Evolutionary conservation across 768 basidiomycete species (phyloP).

Genomic region (Leccinellum rugosiceps): DNA sequence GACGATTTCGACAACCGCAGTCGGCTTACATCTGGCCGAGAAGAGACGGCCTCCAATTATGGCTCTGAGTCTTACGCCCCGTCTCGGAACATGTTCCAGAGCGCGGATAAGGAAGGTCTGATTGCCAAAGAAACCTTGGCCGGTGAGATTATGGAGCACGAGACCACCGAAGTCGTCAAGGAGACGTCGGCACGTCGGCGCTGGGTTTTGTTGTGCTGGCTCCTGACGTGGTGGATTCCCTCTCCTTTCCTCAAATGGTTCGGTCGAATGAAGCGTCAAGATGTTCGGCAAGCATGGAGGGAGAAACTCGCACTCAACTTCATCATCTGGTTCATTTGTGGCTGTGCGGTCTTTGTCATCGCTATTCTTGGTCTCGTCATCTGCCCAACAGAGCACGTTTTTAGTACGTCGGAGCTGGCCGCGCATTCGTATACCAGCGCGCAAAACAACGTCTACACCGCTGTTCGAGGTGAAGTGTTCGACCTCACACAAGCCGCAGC

Average conservation of each 20-base stretch:
- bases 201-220: slow-evolving; percentile 87
- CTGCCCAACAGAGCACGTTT: slow-evolving; percentile 94
- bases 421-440: slow-evolving; percentile 60
- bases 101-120: slow-evolving; percentile 67
- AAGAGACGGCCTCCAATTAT: slow-evolving; percentile 76
- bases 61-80: slow-evolving; percentile 94
- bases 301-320: slow-evolving; percentile 95
- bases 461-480: slow-evolving; percentile 93
- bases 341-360: slow-evolving; percentile 88
- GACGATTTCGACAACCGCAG: slow-evolving; percentile 83
- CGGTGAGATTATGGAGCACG: slow-evolving; percentile 82
- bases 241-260: slow-evolving; percentile 61
- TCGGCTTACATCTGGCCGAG: slow-evolving; percentile 71
- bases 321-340: slow-evolving; percentile 93
- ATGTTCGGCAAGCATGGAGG: slow-evolving; percentile 94
- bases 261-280: slow-evolving; percentile 92
- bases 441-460: slow-evolving; percentile 74
- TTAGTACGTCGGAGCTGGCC: slow-evolving; percentile 70
- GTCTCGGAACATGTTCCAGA: slow-evolving; percentile 93
- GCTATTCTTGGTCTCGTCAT: slow-evolving; percentile 83
- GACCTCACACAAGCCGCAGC: slow-evolving; percentile 69
- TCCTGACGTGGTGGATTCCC: slow-evolving; percentile 92
- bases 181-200: slow-evolving; percentile 76
- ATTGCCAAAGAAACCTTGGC: slow-evolving; percentile 81
- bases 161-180: slow-evolving; percentile 84